These are phyloP conservation scores for Delonix regia DNA, from an alignment of 306 rosid genomes.

Conservation along the genomic window DNA sequence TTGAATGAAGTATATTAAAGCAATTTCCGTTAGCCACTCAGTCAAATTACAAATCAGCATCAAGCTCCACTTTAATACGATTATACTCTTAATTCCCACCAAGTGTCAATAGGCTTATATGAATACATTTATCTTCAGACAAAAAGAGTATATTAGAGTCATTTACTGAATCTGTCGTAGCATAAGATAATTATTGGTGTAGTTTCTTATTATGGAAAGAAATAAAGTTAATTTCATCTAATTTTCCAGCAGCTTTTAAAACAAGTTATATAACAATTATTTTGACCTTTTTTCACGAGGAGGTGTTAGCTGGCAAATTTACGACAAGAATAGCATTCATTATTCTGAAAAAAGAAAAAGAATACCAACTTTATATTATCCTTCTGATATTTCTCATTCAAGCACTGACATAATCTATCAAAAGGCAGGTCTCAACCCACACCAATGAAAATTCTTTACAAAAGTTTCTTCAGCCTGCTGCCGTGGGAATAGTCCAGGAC, in stretches of 20 bases:
- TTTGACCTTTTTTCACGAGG: background rate
- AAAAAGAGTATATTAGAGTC: background rate
- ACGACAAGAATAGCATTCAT: background rate
- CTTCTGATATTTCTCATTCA: background rate
- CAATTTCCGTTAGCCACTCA: conserved; percentile 19
- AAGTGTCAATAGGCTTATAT: conserved; percentile 15
- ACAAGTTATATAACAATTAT: conserved; percentile 3
- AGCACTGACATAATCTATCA: conserved; percentile 15
- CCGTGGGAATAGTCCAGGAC: conserved; percentile 26
- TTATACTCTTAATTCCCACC: background rate
- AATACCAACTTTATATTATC: conserved; percentile 12
- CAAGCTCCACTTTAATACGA: background rate
- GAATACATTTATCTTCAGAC: background rate
- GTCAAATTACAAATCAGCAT: conserved; percentile 17
- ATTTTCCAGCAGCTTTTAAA: conserved; percentile 16
- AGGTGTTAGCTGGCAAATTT: conserved; percentile 25
- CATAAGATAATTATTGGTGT: background rate
- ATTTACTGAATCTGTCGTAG: conserved; percentile 7
- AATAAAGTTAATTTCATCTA: conserved; percentile 15
- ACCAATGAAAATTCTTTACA: conserved; percentile 4
- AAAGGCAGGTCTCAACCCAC: conserved; percentile 25
- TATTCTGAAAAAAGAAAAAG: background rate
- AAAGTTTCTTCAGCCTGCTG: conserved; percentile 17
- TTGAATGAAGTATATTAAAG: conserved; percentile 2
- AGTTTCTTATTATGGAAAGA: background rate